Percentiles rank a stretch among this genome's conserved stretches.
These are phyloP conservation scores for Venturia carpophila DNA, from an alignment of 2,329 filamentous ascomycete genomes.

Conservation along the genomic window DNA sequence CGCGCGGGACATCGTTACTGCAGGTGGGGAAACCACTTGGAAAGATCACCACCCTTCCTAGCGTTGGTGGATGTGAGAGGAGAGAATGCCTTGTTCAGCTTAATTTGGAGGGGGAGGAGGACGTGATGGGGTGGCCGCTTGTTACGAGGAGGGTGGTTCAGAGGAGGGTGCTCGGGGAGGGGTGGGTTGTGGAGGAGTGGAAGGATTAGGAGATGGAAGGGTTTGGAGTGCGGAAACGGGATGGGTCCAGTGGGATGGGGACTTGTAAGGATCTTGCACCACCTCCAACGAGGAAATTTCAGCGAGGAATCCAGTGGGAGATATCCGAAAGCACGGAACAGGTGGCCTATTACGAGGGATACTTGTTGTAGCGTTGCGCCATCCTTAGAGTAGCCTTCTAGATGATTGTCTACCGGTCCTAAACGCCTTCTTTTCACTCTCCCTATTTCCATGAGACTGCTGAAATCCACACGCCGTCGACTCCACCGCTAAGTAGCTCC, in stretches of 20 bases:
- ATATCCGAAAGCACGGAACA: too few relatives aligned
- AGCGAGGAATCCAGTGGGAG: too few relatives aligned
- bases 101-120: slow-evolving; percentile 61
- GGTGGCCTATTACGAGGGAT: too few relatives aligned
- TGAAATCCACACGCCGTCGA: not conserved
- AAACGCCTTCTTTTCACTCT: not conserved
- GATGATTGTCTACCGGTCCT: not conserved
- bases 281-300: too few relatives aligned
- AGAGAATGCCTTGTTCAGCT: slow-evolving; percentile 81
- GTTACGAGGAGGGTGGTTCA: slow-evolving; percentile 80
- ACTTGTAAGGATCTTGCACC: too few relatives aligned
- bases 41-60: slow-evolving; percentile 8
- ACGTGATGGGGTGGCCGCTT: slow-evolving; percentile 72
- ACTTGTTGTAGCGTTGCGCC: not conserved
- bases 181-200: slow-evolving; percentile 61
- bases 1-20: slow-evolving; percentile 70
- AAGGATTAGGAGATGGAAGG: not conserved
- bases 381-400: not conserved
- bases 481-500: not conserved
- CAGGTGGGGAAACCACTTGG: slow-evolving; percentile 17
- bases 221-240: too few relatives aligned
- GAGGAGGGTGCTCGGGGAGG: slow-evolving; percentile 60
- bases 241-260: too few relatives aligned
- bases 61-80: slow-evolving; percentile 41
- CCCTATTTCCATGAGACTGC: not conserved